Percentiles rank a stretch among this genome's conserved stretches.
These are phyloP conservation scores for Hypholoma sublateritium DNA, from an alignment of 768 basidiomycete species.

Conservation along the genomic window DNA sequence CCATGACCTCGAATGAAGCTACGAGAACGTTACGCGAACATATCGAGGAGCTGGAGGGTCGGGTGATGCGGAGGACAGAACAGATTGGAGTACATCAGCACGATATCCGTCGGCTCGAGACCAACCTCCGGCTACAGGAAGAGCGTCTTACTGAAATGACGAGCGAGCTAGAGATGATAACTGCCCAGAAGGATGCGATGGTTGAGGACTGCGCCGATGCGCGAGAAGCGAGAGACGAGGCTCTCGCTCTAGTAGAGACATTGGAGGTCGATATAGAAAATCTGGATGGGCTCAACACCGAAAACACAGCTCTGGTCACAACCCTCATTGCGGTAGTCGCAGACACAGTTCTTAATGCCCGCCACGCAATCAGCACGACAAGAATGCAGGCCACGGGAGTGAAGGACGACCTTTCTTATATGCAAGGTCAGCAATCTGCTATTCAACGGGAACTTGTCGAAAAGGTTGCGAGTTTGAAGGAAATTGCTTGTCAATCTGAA, in stretches of 20 bases:
- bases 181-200: conserved; percentile 74
- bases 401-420: conserved; percentile 1
- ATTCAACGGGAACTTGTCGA: conserved; percentile 11
- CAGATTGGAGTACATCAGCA: conserved; percentile 80
- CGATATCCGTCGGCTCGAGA: conserved; percentile 74
- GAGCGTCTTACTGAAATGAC: conserved; percentile 73
- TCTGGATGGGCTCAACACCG: conserved; percentile 18
- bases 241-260: conserved; percentile 52
- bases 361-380: conserved; percentile 13
- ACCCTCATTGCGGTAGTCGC: conserved; percentile 38
- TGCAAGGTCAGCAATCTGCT: conserved; percentile 6
- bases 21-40: conserved; percentile 58
- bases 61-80: conserved; percentile 65
- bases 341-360: conserved; percentile 29
- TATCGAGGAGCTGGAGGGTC: conserved; percentile 66
- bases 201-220: conserved; percentile 83
- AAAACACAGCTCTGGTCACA: conserved; percentile 34
- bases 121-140: conserved; percentile 72
- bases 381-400: conserved; percentile 2
- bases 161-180: conserved; percentile 63
- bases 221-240: conserved; percentile 68
- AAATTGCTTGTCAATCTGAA: conserved; percentile 8
- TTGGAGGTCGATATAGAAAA: conserved; percentile 62
- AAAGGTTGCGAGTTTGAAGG: conserved; percentile 5
- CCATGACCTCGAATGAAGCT: conserved; percentile 58